A percentile compares a stretch with the other conserved stretches of the same genome.
Conservation (phyloP, 169 alveolate genomes). For the Toxoplasma gondii region DNA sequence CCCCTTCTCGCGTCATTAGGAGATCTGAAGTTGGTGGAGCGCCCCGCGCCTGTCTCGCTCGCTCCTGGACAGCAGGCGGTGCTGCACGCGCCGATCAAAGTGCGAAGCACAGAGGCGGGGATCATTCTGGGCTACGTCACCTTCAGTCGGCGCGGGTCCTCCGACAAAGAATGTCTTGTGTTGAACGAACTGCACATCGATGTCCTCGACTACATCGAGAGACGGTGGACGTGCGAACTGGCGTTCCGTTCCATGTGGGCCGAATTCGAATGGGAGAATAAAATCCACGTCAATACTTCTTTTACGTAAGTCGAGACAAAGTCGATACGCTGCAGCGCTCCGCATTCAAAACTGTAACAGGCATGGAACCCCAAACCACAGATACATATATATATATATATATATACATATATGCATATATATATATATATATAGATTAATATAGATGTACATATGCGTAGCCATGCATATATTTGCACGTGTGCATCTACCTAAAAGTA, state of each 20-base stretch:
- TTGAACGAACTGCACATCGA: constrained; percentile 89
- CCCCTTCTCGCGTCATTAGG: constrained; percentile 42
- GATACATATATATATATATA: not conserved
- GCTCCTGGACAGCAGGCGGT: constrained; percentile 77
- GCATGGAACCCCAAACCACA: not conserved
- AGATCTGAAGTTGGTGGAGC: constrained; percentile 81
- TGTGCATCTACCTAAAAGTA: too few species aligned
- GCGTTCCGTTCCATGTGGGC: constrained; percentile 91
- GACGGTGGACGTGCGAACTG: constrained; percentile 82
- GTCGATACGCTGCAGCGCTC: not conserved
- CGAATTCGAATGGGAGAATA: constrained; percentile 95
- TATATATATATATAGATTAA: too few species aligned
- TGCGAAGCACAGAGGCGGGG: constrained; percentile 90
- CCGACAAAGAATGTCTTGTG: constrained; percentile 75
- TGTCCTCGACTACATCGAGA: constrained; percentile 84
- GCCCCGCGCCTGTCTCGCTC: constrained; percentile 82
- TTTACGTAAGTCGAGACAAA: constrained; percentile 12
- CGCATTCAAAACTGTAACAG: not conserved
- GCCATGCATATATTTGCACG: too few species aligned
- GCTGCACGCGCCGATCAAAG: constrained; percentile 80
- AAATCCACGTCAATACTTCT: constrained; percentile 73
- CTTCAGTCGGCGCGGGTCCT: constrained; percentile 81
- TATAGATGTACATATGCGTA: too few species aligned
- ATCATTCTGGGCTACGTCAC: constrained; percentile 93
- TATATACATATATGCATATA: too few species aligned